Base-by-base conservation (phyloP, 2,329 filamentous ascomycete species). In the Apiospora koreana region DNA sequence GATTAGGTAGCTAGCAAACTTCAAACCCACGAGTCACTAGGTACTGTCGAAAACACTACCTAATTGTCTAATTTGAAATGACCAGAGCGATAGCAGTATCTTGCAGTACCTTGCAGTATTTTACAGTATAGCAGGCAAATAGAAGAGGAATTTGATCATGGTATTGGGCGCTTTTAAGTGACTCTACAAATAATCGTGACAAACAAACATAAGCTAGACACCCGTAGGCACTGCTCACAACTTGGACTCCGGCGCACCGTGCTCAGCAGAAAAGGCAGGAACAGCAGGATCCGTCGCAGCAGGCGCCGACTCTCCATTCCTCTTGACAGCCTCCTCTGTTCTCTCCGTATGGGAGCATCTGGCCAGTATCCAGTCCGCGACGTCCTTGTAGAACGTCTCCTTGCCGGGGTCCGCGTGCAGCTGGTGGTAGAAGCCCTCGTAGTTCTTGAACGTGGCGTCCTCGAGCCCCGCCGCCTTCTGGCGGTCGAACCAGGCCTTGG, bases 371-470 rank as follows among this genome's bases (percentile, higher is more conserved):
- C 92, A 94, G 71, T 88, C 85, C 3, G 83, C 86, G 6, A 93
- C 83, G 77, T 94, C 90, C 69, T 85, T 85, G 69, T 83, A 84
- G 73, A 87, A 89, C 73, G 85, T 82, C 70, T 87, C 83, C 77
- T 84, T 86, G 70, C 83, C 86, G 10, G 82, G 78, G 70, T 93
- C 91, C 1, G 86, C 83, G 77, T 93, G 91, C 73, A 93, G 80
- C 82, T 93, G 92, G 82, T 98, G 95, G 79, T 89, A 94, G 78
- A 88, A 93, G 12, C 93, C 94, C 41, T 93, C 89, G 79, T 96
- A 97, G 25, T 85, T 81, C 83, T 89, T 92, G 77, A 94, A 91
- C 73, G 86, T 87, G 77, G 90, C 92, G 79, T 97, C 94, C 75
- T 86, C 83, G 8, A 92, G 41, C 12, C 41, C 83, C 67, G 82